A percentile compares a stretch with the other conserved stretches of the same genome.
phyloP scores from a whole-genome alignment of 257 asterid species.

The Leptodermis oblonga region DNA sequence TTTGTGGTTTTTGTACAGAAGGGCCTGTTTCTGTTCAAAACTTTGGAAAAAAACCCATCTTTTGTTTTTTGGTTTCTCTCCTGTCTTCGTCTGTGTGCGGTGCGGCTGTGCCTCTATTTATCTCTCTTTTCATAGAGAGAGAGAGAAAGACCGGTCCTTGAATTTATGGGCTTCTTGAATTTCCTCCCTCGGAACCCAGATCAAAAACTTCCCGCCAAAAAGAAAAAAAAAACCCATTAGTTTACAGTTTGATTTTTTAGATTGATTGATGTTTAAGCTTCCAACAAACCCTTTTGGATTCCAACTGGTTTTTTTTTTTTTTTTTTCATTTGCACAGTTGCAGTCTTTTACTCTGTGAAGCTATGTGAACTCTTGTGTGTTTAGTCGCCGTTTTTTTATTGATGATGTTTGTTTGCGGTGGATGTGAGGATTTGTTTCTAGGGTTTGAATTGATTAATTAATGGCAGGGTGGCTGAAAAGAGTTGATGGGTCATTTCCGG shows the following conservation, averaged over 20 bases:
- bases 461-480: conserved; percentile 67
- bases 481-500: conserved; percentile 42
- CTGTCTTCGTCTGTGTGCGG: background rate
- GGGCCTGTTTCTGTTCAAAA: conserved; percentile 42
- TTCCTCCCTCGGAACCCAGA: background rate
- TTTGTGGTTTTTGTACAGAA: conserved; percentile 7
- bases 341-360: conserved; percentile 30
- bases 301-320: too few relatives aligned
- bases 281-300: conserved; percentile 4
- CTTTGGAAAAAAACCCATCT: conserved; percentile 21
- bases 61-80: background rate
- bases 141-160: conserved; percentile 48
- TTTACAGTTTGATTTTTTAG: background rate
- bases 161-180: conserved; percentile 28
- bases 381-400: background rate
- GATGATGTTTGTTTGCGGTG: conserved; percentile 6
- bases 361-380: background rate
- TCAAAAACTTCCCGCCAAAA: conserved; percentile 34
- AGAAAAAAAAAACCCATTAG: conserved; percentile 20
- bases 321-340: too few relatives aligned
- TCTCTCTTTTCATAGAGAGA: conserved; percentile 16
- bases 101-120: conserved; percentile 2
- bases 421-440: conserved; percentile 29
- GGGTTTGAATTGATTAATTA: conserved; percentile 37
- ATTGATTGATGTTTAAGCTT: background rate